Conservation (phyloP, 768 basidiomycete species). For the Hericium rajendrae region DNA sequence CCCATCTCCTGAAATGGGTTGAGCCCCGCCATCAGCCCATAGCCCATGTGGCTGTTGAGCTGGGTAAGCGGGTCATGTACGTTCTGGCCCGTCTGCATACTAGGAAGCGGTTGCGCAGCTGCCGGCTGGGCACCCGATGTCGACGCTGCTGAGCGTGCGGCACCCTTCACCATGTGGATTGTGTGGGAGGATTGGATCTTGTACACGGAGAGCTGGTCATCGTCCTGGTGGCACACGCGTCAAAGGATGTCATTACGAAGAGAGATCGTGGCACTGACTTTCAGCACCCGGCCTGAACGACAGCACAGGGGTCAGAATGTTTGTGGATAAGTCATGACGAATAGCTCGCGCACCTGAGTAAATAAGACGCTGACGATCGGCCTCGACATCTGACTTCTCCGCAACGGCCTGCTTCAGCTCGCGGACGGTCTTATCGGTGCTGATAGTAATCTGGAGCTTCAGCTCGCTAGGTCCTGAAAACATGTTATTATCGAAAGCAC, state of each 20-base stretch:
- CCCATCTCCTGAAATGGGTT: constrained; percentile 94
- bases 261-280: constrained; percentile 30
- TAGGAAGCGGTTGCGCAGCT: constrained; percentile 55
- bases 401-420: constrained; percentile 92
- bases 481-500: neutral
- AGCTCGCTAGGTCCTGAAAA: constrained; percentile 75
- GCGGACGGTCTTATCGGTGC: constrained; percentile 71
- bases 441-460: constrained; percentile 82
- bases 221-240: constrained; percentile 42
- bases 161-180: constrained; percentile 90
- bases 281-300: constrained; percentile 56
- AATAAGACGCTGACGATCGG: constrained; percentile 83
- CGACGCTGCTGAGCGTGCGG: constrained; percentile 31
- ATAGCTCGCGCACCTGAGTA: constrained; percentile 60
- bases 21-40: constrained; percentile 72
- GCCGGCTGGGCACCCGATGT: constrained; percentile 28
- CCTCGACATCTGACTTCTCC: constrained; percentile 73
- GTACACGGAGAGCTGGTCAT: constrained; percentile 73
- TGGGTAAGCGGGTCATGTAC: constrained; percentile 78
- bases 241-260: neutral
- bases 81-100: constrained; percentile 89
- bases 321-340: neutral
- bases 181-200: constrained; percentile 88
- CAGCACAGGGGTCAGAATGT: neutral
- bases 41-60: constrained; percentile 69